These are phyloP conservation scores for Exsudoporus floridanus DNA, from an alignment of 1,284 basidiomycete genomes.

Conservation along the genomic window DNA sequence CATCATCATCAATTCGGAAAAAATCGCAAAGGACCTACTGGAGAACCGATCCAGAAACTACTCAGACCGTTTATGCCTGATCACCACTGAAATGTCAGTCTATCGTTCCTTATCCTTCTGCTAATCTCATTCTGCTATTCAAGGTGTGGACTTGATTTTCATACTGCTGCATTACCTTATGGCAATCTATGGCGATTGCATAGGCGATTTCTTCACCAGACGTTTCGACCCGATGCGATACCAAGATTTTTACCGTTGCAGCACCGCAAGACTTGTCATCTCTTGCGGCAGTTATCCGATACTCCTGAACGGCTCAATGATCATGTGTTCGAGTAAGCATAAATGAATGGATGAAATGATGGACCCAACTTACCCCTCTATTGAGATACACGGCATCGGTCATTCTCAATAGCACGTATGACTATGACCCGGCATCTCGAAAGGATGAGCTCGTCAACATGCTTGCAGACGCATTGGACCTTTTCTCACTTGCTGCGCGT, in stretches of 20 bases:
- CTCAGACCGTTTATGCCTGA: background rate
- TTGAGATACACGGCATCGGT: slow-evolving; percentile 10
- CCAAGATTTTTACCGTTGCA: slow-evolving; percentile 13
- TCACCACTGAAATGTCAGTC: slow-evolving; percentile 14
- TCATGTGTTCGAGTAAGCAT: slow-evolving; percentile 11
- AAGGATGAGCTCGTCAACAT: slow-evolving; percentile 13
- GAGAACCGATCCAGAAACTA: slow-evolving; percentile 12
- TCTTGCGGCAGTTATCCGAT: slow-evolving; percentile 13
- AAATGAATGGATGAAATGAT: background rate
- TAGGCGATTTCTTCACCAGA: slow-evolving; percentile 15
- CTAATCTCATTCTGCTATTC: background rate
- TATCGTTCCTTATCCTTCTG: too few species aligned
- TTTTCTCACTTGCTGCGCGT: too few species aligned
- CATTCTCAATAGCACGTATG: slow-evolving; percentile 11
- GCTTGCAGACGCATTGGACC: too few species aligned
- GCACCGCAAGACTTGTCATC: slow-evolving; percentile 11
- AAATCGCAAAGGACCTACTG: slow-evolving; percentile 19
- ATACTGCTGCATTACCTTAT: slow-evolving; percentile 1
- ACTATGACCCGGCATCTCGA: slow-evolving; percentile 14
- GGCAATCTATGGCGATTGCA: slow-evolving; percentile 16
- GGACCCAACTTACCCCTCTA: background rate
- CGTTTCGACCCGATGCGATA: slow-evolving; percentile 3
- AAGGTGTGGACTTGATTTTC: slow-evolving; percentile 10
- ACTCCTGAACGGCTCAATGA: slow-evolving; percentile 8
- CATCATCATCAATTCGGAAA: slow-evolving; percentile 21